Evolutionary conservation across 352 stramenopile species (phyloP), one percentile per base, ranked within the genome.

Genomic region (Phytophthora pinifolia): DNA sequence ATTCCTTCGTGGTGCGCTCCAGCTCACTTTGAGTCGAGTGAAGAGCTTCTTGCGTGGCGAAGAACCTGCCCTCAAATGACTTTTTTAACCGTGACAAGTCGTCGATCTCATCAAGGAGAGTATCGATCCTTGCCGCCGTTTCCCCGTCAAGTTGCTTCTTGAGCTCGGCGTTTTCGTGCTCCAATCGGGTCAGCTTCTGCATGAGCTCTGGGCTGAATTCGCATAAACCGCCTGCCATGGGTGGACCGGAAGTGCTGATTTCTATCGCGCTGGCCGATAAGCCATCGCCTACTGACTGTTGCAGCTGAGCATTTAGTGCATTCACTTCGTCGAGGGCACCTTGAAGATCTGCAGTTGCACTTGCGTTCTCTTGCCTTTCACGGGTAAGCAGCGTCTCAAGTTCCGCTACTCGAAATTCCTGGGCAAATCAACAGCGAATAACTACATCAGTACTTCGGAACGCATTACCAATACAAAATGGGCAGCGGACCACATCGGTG

Each of bases 161-260:
- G 6, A 93, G 45, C 4, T 70, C 60, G 2, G 38, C 20, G 45
- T 93, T 93, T 39, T 89, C 80, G 29, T 70, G 69, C 44, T 88
- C 62, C 5, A 91, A 65, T 9, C 72, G 67, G 1, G 65, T 59
- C 6, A 93, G 20, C 33, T 84, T 86, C 32, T 91, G 60, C 68
- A 80, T 81, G 6, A 93, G 41, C 41, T 89, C 75, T 0, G 76
- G 78, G 34, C 88, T 89, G 33, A 89, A 63, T 46, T 92, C 82
- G 14, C 70, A 76, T 27, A 89, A 80, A 4, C 72, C 66, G 25
- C 34, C 49, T 12, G 49, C 47, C 14, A 76, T 52, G 12, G 51
- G 55, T 14, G 42, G 47, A 50, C 8, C 44, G 18, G 20, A 35
- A 33, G 6, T 37, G 29, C 31, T 27, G 6, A 18, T 22, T 20